Evolutionary conservation across 208 protist genomes (phyloP).

Genomic region (Novymonas esmeraldas): DNA sequence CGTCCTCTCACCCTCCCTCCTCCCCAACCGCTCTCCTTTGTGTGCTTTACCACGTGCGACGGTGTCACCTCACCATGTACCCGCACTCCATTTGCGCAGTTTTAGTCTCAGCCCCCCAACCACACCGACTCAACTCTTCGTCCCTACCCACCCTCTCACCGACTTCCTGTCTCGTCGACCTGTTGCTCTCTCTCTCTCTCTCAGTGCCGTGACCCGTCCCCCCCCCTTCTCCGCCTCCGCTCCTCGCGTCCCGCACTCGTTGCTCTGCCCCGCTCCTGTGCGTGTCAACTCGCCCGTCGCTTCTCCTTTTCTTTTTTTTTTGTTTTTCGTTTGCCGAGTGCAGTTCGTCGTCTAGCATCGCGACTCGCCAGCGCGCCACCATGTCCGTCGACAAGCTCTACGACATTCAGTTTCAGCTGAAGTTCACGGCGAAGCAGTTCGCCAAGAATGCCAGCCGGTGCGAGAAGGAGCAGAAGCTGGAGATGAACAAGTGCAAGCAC

Average conservation of each 20-base stretch:
- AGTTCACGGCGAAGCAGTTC: conserved; percentile 96
- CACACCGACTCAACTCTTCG: too few relatives aligned
- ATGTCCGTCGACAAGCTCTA: conserved; percentile 85
- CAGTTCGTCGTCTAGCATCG: conserved; percentile 1
- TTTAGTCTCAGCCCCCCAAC: too few relatives aligned
- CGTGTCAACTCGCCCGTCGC: background rate
- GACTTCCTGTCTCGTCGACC: background rate
- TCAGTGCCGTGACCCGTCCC: too few relatives aligned
- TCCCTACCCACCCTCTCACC: too few relatives aligned
- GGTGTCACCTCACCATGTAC: too few relatives aligned
- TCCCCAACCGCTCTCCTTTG: too few relatives aligned
- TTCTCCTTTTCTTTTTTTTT: conserved; percentile 7
- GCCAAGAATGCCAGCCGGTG: conserved; percentile 83
- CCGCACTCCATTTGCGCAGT: too few relatives aligned
- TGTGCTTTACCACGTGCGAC: too few relatives aligned
- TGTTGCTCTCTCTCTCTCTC: background rate
- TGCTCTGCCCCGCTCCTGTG: background rate
- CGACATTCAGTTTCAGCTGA: conserved; percentile 96
- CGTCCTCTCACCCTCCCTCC: too few relatives aligned
- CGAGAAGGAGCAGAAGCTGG: conserved; percentile 94
- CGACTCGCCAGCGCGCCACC: background rate
- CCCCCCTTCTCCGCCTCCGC: too few relatives aligned
- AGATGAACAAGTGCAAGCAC: conserved; percentile 93
- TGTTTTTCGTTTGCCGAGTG: background rate
- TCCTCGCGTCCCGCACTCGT: too few relatives aligned